Evolutionary conservation across 208 protist species (phyloP), one percentile per base, ranked within the genome.

Genomic region (Leishmania mexicana): DNA sequence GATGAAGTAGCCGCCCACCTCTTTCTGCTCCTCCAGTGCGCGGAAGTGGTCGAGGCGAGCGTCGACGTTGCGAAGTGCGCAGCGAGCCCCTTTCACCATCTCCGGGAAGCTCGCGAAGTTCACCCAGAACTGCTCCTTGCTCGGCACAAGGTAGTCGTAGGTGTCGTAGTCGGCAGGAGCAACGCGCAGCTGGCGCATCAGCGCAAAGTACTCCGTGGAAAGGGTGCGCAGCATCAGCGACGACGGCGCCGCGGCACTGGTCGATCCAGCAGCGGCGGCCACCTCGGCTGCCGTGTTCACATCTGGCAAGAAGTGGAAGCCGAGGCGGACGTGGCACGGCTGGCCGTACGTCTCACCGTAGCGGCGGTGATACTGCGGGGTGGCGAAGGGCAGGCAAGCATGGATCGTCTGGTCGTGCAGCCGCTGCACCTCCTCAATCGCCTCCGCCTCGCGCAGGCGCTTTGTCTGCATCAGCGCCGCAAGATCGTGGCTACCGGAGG

Each of bases 1-100:
- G 78, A 99, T 95, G 85, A 99, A 99, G 95, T 99, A 99, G 31
- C 99, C 99, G 68, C 99, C 99, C n/a, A 98, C 71, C 89, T 99
- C 99, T 83, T 98, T 92, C 71, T 93, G 88, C 84, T 99, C 98
- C 90, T 99, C 98, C 47, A 96, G 54, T 4, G 91, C 95, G 62
- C 92, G 86, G 82, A 92, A 89, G 81, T 95, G 85, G 82, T 98
- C 95, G 67, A 89, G 76, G 51, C 86, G 83, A 58, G 87, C 60
- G 80, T 97, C 79, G 17, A 93, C 88, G 57, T 83, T 87, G 76
- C 93, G 93, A 75, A 98, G 82, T 28, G 90, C 91, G 82, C 95
- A 98, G 42, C 93, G 92, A 1, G 88, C 83, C 17, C 93, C 93
- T 17, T 89, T 85, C 78, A 98, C 93, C 92, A 98, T 96, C 85